Conservation (phyloP, 805 yeast genomes). For the Saccharomycopsis olivae region DNA sequence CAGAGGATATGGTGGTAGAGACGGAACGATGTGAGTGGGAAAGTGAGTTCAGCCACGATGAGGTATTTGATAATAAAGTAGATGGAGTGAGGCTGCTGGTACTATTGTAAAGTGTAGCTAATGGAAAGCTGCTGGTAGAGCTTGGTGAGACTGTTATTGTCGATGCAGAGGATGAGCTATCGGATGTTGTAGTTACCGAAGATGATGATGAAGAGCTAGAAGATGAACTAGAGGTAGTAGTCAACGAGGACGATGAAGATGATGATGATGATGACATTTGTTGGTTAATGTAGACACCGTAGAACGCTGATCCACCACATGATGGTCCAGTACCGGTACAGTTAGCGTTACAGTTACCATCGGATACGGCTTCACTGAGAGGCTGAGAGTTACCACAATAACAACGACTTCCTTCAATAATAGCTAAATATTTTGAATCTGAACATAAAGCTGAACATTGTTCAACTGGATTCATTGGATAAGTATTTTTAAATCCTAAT, state of each 20-base stretch:
- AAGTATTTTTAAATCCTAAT: constrained; percentile 14
- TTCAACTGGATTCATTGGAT: constrained; percentile 8
- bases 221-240: constrained; percentile 2
- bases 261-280: constrained; percentile 11
- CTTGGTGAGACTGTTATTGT: constrained; percentile 10
- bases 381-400: constrained; percentile 30
- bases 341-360: constrained; percentile 23
- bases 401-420: constrained; percentile 29
- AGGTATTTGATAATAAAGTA: constrained; percentile 20
- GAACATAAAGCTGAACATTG: constrained; percentile 22
- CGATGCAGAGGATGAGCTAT: constrained; percentile 4
- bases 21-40: constrained; percentile 6
- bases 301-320: constrained; percentile 31
- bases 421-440: constrained; percentile 29
- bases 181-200: neutral
- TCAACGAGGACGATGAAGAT: constrained; percentile 2
- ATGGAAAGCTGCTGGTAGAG: constrained; percentile 1
- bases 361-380: constrained; percentile 17
- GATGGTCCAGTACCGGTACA: constrained; percentile 28
- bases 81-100: constrained; percentile 17
- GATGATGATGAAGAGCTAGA: neutral
- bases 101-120: constrained; percentile 9
- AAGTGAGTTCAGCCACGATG: constrained; percentile 2
- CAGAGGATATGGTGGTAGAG: constrained; percentile 8
- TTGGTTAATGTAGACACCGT: constrained; percentile 17